Evolutionary conservation across 2,329 filamentous ascomycete species (phyloP).

Genomic region (Penicillium brasilianum): DNA sequence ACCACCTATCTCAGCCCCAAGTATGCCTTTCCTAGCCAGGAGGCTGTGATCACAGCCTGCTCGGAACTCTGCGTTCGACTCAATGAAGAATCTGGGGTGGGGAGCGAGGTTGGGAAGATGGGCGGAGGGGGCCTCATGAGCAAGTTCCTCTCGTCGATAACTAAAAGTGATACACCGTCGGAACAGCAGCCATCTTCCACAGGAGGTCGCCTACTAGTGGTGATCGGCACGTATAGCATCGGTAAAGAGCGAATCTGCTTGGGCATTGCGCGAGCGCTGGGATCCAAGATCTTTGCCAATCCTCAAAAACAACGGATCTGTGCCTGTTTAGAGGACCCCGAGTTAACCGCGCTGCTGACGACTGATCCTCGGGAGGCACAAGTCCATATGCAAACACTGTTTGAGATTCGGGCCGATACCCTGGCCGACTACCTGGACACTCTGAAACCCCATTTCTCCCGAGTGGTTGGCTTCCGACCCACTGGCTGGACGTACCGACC

Average conservation of each 20-base stretch:
- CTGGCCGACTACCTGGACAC: conserved; percentile 83
- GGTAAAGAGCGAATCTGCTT: conserved; percentile 96
- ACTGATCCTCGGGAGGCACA: conserved; percentile 81
- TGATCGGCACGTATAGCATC: conserved; percentile 97
- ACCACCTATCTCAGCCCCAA: conserved; percentile 96
- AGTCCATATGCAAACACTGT: conserved; percentile 96
- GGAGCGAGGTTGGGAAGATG: conserved; percentile 60
- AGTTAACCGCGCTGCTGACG: conserved; percentile 78
- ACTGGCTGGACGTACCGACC: conserved; percentile 94
- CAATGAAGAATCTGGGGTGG: conserved; percentile 67
- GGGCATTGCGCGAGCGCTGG: conserved; percentile 83
- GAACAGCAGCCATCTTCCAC: conserved; percentile 39
- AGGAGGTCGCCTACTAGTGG: conserved; percentile 76
- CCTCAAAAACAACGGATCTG: conserved; percentile 83
- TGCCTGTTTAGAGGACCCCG: conserved; percentile 80
- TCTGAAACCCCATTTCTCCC: conserved; percentile 80
- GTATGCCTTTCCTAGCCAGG: conserved; percentile 90
- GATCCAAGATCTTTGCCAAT: conserved; percentile 87
- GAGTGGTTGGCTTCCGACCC: conserved; percentile 87
- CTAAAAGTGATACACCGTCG: conserved; percentile 35
- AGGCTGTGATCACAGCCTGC: conserved; percentile 84
- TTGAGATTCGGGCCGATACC: conserved; percentile 91
- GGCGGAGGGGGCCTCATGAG: conserved; percentile 64
- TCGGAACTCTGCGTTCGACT: conserved; percentile 84
- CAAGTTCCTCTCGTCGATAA: conserved; percentile 62